Percentiles rank a stretch among this genome's conserved stretches.
phyloP scores from a whole-genome alignment of 176 grass and related monocot species.

The Tillandsia leiboldiana region DNA sequence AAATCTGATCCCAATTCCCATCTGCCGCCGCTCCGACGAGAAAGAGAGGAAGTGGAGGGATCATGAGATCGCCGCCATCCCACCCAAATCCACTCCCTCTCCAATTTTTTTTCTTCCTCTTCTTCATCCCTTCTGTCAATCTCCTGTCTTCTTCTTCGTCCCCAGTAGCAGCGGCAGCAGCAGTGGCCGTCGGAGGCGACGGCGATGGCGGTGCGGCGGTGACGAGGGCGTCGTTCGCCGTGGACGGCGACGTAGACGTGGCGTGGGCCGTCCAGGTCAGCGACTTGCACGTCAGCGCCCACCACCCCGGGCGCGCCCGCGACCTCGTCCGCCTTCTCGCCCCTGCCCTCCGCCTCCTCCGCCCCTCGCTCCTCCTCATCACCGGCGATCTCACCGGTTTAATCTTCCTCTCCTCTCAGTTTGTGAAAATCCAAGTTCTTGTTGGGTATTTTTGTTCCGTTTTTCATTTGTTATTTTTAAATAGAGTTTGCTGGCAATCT shows the following conservation, averaged over 20 bases:
- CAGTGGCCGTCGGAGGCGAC: slow-evolving; percentile 5
- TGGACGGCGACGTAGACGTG: slow-evolving; percentile 73
- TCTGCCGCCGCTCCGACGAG: neutral
- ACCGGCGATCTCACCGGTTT: slow-evolving; percentile 83
- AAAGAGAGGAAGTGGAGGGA: neutral
- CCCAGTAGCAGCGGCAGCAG: neutral
- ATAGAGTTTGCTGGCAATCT: neutral
- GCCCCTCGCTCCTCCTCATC: slow-evolving; percentile 63
- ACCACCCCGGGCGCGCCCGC: slow-evolving; percentile 48
- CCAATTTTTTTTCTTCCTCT: neutral
- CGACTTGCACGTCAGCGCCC: slow-evolving; percentile 71
- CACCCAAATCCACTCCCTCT: neutral
- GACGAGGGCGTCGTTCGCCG: slow-evolving; percentile 48
- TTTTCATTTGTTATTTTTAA: neutral
- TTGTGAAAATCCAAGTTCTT: neutral
- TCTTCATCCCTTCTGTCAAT: neutral
- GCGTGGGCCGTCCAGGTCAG: slow-evolving; percentile 77
- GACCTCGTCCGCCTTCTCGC: slow-evolving; percentile 51
- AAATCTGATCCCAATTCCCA: neutral
- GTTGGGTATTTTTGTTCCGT: neutral
- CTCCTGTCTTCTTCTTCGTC: neutral
- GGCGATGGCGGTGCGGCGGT: slow-evolving; percentile 23
- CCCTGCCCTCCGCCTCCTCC: slow-evolving; percentile 41
- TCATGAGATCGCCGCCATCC: neutral
- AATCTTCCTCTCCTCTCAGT: slow-evolving; percentile 1